phyloP scores from a whole-genome alignment of 2,329 filamentous ascomycete genomes.

The Venturia aucupariae region DNA sequence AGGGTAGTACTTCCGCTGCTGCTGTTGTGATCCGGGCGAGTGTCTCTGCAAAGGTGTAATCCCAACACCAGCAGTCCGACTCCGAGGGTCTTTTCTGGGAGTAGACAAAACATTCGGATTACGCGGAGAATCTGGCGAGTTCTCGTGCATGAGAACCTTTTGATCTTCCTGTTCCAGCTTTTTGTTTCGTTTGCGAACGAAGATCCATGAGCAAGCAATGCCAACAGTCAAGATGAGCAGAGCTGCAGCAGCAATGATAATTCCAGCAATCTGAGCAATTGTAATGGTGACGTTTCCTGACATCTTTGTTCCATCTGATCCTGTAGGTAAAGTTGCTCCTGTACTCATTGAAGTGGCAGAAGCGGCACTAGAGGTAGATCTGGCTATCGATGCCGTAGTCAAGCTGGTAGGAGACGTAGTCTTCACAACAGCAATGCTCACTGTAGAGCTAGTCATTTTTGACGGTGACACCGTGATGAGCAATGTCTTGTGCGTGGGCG shows the following conservation, averaged over 20 bases:
- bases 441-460: background rate
- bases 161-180: slow-evolving; percentile 19
- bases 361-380: background rate
- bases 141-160: slow-evolving; percentile 13
- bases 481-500: slow-evolving; percentile 28
- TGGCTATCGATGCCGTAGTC: background rate
- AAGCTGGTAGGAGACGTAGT: background rate
- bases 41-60: background rate
- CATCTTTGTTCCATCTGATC: background rate
- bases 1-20: slow-evolving; percentile 11
- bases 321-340: background rate
- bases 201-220: slow-evolving; percentile 29
- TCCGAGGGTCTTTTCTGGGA: background rate
- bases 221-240: slow-evolving; percentile 30
- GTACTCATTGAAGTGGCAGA: background rate
- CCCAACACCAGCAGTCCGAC: background rate
- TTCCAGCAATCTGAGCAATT: slow-evolving; percentile 30
- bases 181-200: slow-evolving; percentile 26
- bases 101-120: background rate
- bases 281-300: slow-evolving; percentile 21
- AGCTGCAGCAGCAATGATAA: slow-evolving; percentile 29
- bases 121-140: background rate
- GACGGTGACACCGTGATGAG: slow-evolving; percentile 18
- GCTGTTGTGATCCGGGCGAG: background rate
- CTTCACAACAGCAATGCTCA: slow-evolving; percentile 12